Percentiles rank a stretch among this genome's conserved stretches.
phyloP scores from a whole-genome alignment of 2,329 filamentous ascomycete species.

The Lecanicillium sp. region DNA sequence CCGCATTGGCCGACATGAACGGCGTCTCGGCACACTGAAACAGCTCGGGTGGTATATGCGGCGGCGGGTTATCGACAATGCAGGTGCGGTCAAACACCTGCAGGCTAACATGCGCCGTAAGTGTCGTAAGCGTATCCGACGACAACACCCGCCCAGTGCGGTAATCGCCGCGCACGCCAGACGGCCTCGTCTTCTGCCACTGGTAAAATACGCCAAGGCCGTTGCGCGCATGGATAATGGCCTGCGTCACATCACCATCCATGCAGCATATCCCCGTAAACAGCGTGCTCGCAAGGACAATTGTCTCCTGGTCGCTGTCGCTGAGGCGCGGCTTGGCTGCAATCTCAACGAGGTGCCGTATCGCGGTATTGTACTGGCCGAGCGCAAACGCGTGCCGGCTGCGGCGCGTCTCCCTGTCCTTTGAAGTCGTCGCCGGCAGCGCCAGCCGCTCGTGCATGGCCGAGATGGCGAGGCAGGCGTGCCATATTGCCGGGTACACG shows the following conservation, averaged over 20 bases:
- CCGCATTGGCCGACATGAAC: constrained; percentile 4
- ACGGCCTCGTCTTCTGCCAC: neutral
- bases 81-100: constrained; percentile 4
- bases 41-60: neutral
- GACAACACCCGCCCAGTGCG: neutral
- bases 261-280: constrained; percentile 7
- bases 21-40: constrained; percentile 1
- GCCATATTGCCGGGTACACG: constrained; percentile 9
- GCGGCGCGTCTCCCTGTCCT: constrained; percentile 1
- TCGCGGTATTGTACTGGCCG: constrained; percentile 4
- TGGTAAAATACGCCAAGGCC: constrained; percentile 5
- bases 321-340: neutral
- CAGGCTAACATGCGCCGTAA: constrained; percentile 6
- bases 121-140: constrained; percentile 3
- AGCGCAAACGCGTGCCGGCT: constrained; percentile 4
- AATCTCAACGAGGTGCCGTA: neutral
- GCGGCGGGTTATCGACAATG: neutral
- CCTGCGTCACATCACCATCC: constrained; percentile 6
- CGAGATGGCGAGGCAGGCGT: constrained; percentile 6
- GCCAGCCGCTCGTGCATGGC: constrained; percentile 3
- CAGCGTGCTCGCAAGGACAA: constrained; percentile 6
- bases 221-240: constrained; percentile 2
- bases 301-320: constrained; percentile 4
- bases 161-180: neutral
- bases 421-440: neutral